phyloP scores from a whole-genome alignment of 768 basidiomycete genomes.

The Amanita jacksonii region DNA sequence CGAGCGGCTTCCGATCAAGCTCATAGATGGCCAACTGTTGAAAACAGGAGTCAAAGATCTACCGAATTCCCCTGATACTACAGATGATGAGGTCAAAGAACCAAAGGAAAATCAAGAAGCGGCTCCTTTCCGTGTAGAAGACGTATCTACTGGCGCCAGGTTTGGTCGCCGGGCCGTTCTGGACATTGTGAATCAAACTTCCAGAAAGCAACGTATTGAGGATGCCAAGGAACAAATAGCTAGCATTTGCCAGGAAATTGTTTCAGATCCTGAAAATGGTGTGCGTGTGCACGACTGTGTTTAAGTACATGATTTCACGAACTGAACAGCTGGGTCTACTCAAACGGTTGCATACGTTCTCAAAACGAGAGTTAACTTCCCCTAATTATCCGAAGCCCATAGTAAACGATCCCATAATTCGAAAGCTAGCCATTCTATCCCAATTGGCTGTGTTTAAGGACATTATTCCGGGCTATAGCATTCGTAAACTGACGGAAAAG shows the following conservation, averaged over 20 bases:
- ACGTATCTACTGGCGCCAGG: constrained; percentile 74
- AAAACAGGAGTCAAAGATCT: constrained; percentile 34
- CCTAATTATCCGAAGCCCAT: constrained; percentile 63
- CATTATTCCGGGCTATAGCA: constrained; percentile 91
- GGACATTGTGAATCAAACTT: constrained; percentile 58
- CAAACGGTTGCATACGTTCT: constrained; percentile 82
- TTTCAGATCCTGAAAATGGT: constrained; percentile 91
- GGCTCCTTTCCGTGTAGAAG: constrained; percentile 36
- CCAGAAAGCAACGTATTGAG: constrained; percentile 57
- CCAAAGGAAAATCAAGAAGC: constrained; percentile 19
- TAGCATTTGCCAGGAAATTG: constrained; percentile 84
- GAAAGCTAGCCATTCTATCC: constrained; percentile 83
- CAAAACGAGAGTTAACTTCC: constrained; percentile 64
- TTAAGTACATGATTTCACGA: neutral
- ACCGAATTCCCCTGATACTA: constrained; percentile 12
- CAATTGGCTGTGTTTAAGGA: constrained; percentile 94
- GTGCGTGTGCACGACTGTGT: constrained; percentile 36
- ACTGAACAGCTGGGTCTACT: constrained; percentile 71
- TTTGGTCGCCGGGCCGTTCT: constrained; percentile 79
- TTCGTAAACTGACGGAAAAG: constrained; percentile 80
- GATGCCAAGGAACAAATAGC: constrained; percentile 93
- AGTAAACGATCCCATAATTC: constrained; percentile 69
- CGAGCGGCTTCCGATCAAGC: constrained; percentile 75
- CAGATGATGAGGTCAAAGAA: constrained; percentile 24
- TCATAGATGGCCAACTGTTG: constrained; percentile 70